Conservation (phyloP, 2,329 filamentous ascomycete species). For the Diplodia intermedia region DNA sequence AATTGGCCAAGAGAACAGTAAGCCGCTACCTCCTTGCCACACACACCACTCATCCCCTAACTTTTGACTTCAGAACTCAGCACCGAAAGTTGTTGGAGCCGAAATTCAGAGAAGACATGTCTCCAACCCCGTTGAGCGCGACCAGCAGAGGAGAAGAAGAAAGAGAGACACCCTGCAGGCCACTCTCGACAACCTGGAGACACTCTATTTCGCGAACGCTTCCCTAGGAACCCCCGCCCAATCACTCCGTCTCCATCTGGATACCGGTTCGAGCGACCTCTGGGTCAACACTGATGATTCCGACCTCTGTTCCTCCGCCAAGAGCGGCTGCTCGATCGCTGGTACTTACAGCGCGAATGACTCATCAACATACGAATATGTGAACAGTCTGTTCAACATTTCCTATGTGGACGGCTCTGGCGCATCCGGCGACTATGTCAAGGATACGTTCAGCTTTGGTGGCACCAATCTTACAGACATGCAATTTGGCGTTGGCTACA, state of each 20-base stretch:
- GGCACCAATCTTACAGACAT: constrained; percentile 61
- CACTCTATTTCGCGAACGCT: constrained; percentile 65
- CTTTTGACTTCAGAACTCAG: not conserved
- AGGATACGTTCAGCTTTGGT: constrained; percentile 72
- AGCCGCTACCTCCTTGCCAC: constrained; percentile 34
- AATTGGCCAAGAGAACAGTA: constrained; percentile 45
- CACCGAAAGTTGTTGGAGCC: constrained; percentile 56
- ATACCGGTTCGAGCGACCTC: constrained; percentile 69
- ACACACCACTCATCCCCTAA: constrained; percentile 15
- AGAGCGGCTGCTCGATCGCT: constrained; percentile 63
- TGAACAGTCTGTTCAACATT: constrained; percentile 83
- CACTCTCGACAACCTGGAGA: constrained; percentile 64
- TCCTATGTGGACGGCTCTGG: constrained; percentile 83
- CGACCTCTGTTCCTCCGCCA: constrained; percentile 59
- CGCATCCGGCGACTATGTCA: constrained; percentile 79
- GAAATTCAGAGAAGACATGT: constrained; percentile 59
- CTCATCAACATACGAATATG: constrained; percentile 77
- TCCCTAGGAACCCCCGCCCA: constrained; percentile 65
- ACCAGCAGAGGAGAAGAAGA: constrained; percentile 53
- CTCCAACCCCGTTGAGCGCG: constrained; percentile 52
- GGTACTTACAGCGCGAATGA: constrained; percentile 73
- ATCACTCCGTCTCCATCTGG: constrained; percentile 62
- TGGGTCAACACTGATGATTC: constrained; percentile 72
- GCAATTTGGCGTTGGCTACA: constrained; percentile 78
- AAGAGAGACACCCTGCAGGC: constrained; percentile 51